Evolutionary conservation across 2,329 filamentous ascomycete species (phyloP).

Genomic region (Catunica adiposa): DNA sequence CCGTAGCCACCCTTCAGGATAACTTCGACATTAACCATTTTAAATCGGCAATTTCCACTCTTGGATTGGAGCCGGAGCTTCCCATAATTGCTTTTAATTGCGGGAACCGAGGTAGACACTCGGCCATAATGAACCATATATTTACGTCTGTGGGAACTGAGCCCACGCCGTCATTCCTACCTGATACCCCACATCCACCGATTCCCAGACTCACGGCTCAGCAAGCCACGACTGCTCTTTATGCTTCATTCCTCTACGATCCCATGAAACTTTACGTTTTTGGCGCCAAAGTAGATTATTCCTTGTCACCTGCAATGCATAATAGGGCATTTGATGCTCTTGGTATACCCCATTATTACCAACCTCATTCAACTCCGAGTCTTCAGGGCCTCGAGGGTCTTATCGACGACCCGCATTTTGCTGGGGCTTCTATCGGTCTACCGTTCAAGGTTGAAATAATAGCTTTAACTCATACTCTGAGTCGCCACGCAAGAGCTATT

Average conservation of each 20-base stretch:
- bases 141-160: constrained; percentile 21
- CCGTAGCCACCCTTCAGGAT: constrained; percentile 40
- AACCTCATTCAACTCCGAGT: constrained; percentile 44
- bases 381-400: constrained; percentile 47
- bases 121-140: constrained; percentile 48
- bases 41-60: constrained; percentile 30
- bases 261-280: constrained; percentile 58
- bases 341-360: constrained; percentile 52
- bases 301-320: constrained; percentile 63
- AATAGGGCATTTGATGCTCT: constrained; percentile 50
- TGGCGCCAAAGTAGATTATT: constrained; percentile 56
- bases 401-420: constrained; percentile 49
- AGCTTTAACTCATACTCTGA: constrained; percentile 50
- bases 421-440: constrained; percentile 53
- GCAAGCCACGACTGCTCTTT: constrained; percentile 49
- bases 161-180: constrained; percentile 21
- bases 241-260: constrained; percentile 49
- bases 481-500: constrained; percentile 55
- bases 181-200: constrained; percentile 8
- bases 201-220: constrained; percentile 35
- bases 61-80: constrained; percentile 26
- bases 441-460: constrained; percentile 65
- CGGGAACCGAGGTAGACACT: constrained; percentile 44
- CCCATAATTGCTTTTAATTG: constrained; percentile 50
- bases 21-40: constrained; percentile 44